phyloP scores from a whole-genome alignment of 192 early-diverging fungal species.

The Gigaspora rosea region DNA sequence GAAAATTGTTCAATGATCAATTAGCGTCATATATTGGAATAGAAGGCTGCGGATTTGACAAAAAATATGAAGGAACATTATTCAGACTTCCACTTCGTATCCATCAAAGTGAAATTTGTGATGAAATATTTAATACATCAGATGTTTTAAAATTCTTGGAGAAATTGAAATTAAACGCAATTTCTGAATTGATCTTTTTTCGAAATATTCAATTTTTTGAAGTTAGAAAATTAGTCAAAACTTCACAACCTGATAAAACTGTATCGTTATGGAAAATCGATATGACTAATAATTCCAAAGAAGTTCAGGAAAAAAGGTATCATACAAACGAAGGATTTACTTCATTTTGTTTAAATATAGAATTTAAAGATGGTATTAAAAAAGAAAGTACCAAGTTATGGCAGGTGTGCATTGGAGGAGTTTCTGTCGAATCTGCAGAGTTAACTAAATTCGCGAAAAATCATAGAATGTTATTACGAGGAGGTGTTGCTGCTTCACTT shows the following conservation, averaged over 20 bases:
- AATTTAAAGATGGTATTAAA: not conserved
- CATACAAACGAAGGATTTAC: not conserved
- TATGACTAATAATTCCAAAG: not conserved
- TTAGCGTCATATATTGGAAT: conserved; percentile 11
- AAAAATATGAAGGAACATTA: conserved; percentile 32
- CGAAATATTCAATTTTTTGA: not conserved
- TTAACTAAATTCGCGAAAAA: not conserved
- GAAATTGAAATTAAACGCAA: not conserved
- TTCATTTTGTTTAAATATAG: not conserved
- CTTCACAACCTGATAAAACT: not conserved
- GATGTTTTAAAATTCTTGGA: not conserved
- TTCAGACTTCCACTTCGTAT: conserved; percentile 32
- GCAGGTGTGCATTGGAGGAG: not conserved
- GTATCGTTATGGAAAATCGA: not conserved
- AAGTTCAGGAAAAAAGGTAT: not conserved
- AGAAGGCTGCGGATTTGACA: conserved; percentile 23
- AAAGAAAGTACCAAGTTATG: not conserved
- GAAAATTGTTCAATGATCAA: conserved; percentile 2
- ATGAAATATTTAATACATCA: not conserved
- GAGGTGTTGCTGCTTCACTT: not conserved
- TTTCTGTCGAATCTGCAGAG: not conserved
- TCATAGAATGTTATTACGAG: not conserved
- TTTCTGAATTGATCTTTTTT: not conserved
- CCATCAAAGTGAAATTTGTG: not conserved
- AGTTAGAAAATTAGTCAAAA: not conserved